phyloP scores from a whole-genome alignment of 176 grass and related monocot species.

The Sorghum bicolor region Sorghum_bicolor_NCBIv3 NC_012873.2:4980001-4980500 shows the following conservation, averaged over 20 bases:
- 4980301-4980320: constrained; percentile 27
- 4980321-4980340: neutral
- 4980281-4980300: constrained; percentile 30
- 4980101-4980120: neutral
- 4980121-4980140: too few species aligned
- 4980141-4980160: constrained; percentile 25
- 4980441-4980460: neutral
- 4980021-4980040: neutral
- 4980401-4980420: neutral
- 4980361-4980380: neutral
- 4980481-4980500: neutral
- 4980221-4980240: neutral
- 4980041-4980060: neutral
- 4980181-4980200: neutral
- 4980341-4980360: neutral
- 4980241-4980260: constrained; percentile 70
- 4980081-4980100: neutral
- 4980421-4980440: neutral
- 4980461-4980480: neutral
- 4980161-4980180: neutral
- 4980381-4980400: neutral
- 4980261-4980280: constrained; percentile 68
- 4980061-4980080: neutral
- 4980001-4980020: neutral
- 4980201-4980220: neutral